Conservation (phyloP, 192 early-diverging fungal species). For the Podila minutissima region DNA sequence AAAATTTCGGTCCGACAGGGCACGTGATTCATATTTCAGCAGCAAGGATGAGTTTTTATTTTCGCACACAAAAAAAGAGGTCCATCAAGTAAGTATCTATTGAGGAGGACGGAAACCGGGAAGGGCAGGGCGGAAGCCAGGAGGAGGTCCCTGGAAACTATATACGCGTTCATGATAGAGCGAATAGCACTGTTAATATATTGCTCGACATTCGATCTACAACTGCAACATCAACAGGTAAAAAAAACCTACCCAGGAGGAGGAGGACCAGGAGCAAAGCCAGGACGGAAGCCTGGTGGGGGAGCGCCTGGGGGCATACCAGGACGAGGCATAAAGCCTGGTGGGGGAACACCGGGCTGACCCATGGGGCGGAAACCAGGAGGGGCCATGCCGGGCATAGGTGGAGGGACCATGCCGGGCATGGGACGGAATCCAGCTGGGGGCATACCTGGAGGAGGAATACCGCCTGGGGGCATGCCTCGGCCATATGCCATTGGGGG, state of each 20-base stretch:
- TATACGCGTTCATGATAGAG: not conserved
- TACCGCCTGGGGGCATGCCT: conserved; percentile 65
- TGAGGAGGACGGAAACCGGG: conserved; percentile 44
- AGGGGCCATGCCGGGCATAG: conserved; percentile 60
- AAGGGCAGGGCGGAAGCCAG: conserved; percentile 44
- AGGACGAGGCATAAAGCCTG: conserved; percentile 67
- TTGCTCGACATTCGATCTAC: too few relatives aligned
- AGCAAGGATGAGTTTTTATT: not conserved
- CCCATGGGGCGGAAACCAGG: conserved; percentile 63
- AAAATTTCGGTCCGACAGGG: too few relatives aligned
- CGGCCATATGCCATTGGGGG: conserved; percentile 82
- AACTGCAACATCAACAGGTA: too few relatives aligned
- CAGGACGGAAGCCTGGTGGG: conserved; percentile 56
- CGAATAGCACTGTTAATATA: too few relatives aligned
- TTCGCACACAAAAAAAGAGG: too few relatives aligned
- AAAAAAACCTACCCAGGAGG: conserved; percentile 45
- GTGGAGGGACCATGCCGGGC: conserved; percentile 69
- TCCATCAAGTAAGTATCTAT: not conserved
- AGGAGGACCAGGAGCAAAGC: conserved; percentile 53
- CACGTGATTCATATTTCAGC: not conserved
- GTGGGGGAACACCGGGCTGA: conserved; percentile 63
- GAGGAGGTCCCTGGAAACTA: conserved; percentile 41
- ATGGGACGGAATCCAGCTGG: conserved; percentile 59
- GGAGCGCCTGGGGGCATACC: conserved; percentile 52
- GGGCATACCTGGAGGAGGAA: conserved; percentile 68